phyloP scores from a whole-genome alignment of 192 early-diverging fungal species.

The Coemansia sp. region DNA sequence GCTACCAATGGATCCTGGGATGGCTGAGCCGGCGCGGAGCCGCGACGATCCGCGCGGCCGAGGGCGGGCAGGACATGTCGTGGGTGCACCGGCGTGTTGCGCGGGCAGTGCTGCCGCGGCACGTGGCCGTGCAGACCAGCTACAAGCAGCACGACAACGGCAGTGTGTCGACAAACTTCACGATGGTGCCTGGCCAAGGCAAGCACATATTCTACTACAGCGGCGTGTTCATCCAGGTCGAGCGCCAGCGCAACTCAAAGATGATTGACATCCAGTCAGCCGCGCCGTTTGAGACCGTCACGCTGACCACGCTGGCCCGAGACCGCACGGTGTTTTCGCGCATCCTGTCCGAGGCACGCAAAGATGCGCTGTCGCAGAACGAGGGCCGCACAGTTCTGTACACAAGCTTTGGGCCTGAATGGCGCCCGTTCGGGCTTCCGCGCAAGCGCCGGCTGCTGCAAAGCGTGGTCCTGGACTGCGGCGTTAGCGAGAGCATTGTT shows the following conservation, averaged over 20 bases:
- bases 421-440: slow-evolving; percentile 94
- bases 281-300: slow-evolving; percentile 92
- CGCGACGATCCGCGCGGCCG: slow-evolving; percentile 22
- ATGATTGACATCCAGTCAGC: slow-evolving; percentile 93
- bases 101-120: slow-evolving; percentile 56
- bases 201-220: slow-evolving; percentile 81
- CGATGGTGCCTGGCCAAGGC: slow-evolving; percentile 90
- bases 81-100: slow-evolving; percentile 58
- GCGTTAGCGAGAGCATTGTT: slow-evolving; percentile 64
- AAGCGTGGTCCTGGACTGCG: slow-evolving; percentile 72
- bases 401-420: slow-evolving; percentile 92
- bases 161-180: slow-evolving; percentile 76
- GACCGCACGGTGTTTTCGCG: slow-evolving; percentile 75
- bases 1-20: slow-evolving; percentile 90
- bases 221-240: slow-evolving; percentile 79
- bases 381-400: slow-evolving; percentile 96
- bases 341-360: slow-evolving; percentile 80
- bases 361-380: slow-evolving; percentile 79
- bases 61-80: slow-evolving; percentile 7
- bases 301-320: slow-evolving; percentile 80
- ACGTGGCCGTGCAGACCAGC: slow-evolving; percentile 84
- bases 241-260: slow-evolving; percentile 78
- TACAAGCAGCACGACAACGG: slow-evolving; percentile 91
- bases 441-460: slow-evolving; percentile 69
- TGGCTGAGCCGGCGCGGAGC: slow-evolving; percentile 70